phyloP scores from a whole-genome alignment of 352 stramenopile species.

The Phytophthora rubi region DNA sequence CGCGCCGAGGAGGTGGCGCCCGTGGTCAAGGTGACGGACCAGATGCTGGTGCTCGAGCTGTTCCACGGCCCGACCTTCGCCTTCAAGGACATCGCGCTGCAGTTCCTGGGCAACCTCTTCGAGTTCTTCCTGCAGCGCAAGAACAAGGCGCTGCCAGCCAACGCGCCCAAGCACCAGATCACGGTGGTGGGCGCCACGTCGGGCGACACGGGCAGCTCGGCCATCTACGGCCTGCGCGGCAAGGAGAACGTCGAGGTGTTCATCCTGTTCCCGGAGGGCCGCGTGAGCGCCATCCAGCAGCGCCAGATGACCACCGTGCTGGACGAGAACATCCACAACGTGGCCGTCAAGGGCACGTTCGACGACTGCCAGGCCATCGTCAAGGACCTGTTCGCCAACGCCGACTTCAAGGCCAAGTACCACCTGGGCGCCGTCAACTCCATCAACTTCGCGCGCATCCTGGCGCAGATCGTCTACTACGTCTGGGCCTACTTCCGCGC shows the following conservation, averaged over 20 bases:
- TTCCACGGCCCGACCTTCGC: slow-evolving; percentile 99
- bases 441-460: slow-evolving; percentile 99
- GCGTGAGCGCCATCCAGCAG: slow-evolving; percentile 98
- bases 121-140: slow-evolving; percentile 97
- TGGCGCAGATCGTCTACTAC: slow-evolving; percentile 99
- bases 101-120: slow-evolving; percentile 99
- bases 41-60: slow-evolving; percentile 95
- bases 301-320: slow-evolving; percentile 98
- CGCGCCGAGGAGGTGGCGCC: slow-evolving; percentile 94
- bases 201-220: slow-evolving; percentile 97
- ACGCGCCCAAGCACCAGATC: slow-evolving; percentile 80
- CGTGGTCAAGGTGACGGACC: slow-evolving; percentile 90
- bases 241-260: slow-evolving; percentile 99
- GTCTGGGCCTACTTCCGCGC: slow-evolving; percentile 97
- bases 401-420: slow-evolving; percentile 92
- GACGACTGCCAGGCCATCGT: slow-evolving; percentile 99
- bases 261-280: slow-evolving; percentile 97
- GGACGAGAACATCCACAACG: slow-evolving; percentile 98
- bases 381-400: slow-evolving; percentile 97
- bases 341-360: slow-evolving; percentile 96
- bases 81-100: slow-evolving; percentile 99
- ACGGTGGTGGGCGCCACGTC: slow-evolving; percentile 98
- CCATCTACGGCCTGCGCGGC: slow-evolving; percentile 97
- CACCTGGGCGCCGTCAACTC: slow-evolving; percentile 98
- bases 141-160: slow-evolving; percentile 67